A percentile compares a stretch with the other conserved stretches of the same genome.
phyloP scores from a whole-genome alignment of 2,329 filamentous ascomycete species.

The Venturia carpophila region DNA sequence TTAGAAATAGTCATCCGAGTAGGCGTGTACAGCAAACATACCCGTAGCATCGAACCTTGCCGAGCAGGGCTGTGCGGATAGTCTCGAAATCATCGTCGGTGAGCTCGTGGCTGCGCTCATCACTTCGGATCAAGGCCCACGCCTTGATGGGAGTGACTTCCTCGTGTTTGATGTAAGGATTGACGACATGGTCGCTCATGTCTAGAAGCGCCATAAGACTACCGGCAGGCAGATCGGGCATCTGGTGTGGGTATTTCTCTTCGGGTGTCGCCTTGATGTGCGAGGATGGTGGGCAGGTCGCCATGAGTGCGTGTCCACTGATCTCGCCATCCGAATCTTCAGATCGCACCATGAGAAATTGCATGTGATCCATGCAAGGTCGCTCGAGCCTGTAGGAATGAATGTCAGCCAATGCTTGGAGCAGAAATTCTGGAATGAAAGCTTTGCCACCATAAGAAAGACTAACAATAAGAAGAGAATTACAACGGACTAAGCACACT shows the following conservation, averaged over 20 bases:
- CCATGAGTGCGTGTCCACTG: conserved; percentile 90
- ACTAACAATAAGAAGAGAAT: conserved; percentile 27
- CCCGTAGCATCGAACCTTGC: conserved; percentile 90
- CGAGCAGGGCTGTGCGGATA: conserved; percentile 64
- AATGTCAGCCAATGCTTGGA: not conserved
- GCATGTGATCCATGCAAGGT: conserved; percentile 87
- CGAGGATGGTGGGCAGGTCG: conserved; percentile 70
- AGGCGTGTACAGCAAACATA: conserved; percentile 42
- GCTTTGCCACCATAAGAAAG: conserved; percentile 12
- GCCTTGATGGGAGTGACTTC: conserved; percentile 96
- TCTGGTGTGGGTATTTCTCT: conserved; percentile 57
- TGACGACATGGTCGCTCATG: conserved; percentile 69
- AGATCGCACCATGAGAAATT: conserved; percentile 60
- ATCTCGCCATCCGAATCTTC: conserved; percentile 54
- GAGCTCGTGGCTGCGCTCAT: conserved; percentile 61
- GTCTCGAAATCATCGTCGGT: conserved; percentile 59
- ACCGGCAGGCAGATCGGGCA: conserved; percentile 68
- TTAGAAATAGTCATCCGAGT: conserved; percentile 1
- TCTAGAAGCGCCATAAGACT: conserved; percentile 77
- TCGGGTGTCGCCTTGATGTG: conserved; percentile 50
- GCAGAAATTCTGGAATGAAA: not conserved
- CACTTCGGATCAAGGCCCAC: conserved; percentile 70
- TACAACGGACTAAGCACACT: conserved; percentile 18
- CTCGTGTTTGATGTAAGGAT: conserved; percentile 53
- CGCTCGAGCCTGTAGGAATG: conserved; percentile 62